Conservation (phyloP, 345 rosid species). For the Salix viminalis region DNA sequence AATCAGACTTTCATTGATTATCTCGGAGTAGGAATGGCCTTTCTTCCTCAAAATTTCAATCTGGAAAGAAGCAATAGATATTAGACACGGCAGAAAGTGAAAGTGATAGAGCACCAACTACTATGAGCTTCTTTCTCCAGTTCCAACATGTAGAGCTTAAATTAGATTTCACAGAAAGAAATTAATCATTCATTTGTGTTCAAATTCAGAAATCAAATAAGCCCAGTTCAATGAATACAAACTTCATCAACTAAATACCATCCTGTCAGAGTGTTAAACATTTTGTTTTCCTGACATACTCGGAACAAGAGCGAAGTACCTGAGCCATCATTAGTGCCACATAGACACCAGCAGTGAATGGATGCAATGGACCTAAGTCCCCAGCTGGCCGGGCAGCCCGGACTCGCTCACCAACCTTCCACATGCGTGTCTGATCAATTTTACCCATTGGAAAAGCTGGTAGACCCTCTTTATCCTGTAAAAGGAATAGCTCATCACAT, state of each 20-base stretch:
- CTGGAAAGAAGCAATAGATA: slow-evolving; percentile 30
- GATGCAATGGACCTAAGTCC: slow-evolving; percentile 73
- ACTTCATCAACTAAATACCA: neutral
- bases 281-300: neutral
- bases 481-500: slow-evolving; percentile 2
- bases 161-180: neutral
- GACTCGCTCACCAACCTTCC: slow-evolving; percentile 89
- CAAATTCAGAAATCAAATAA: neutral
- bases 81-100: neutral
- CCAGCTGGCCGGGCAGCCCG: slow-evolving; percentile 59
- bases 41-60: slow-evolving; percentile 89
- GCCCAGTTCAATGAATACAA: neutral
- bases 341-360: slow-evolving; percentile 88
- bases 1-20: slow-evolving; percentile 86
- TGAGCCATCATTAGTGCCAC: slow-evolving; percentile 98
- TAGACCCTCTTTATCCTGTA: slow-evolving; percentile 84
- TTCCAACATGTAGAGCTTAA: neutral
- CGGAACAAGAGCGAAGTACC: slow-evolving; percentile 26
- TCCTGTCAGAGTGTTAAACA: neutral
- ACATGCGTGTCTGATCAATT: slow-evolving; percentile 92
- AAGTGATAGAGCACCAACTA: neutral
- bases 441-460: slow-evolving; percentile 99
- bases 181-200: neutral
- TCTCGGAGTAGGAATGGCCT: slow-evolving; percentile 92
- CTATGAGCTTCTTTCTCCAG: neutral